These are phyloP conservation scores for Colletotrichum sp. DNA, from an alignment of 2,329 filamentous ascomycete genomes.

Conservation along the genomic window DNA sequence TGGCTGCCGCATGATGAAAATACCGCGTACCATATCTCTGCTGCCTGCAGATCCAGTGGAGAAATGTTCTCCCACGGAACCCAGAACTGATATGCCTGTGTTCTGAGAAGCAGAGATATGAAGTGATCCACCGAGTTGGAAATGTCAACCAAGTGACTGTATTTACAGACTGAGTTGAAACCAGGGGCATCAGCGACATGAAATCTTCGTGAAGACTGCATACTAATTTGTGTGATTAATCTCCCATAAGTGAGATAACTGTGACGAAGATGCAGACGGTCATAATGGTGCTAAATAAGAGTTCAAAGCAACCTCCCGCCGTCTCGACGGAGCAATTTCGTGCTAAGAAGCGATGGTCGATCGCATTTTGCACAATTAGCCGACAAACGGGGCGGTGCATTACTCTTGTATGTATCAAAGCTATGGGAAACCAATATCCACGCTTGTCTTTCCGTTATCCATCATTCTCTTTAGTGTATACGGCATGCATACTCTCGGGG, in stretches of 20 bases:
- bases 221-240: fast-evolving
- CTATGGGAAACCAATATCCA: background rate
- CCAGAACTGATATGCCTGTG: background rate
- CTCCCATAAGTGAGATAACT: fast-evolving
- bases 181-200: fast-evolving
- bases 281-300: background rate
- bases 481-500: background rate
- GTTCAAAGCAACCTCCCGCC: background rate
- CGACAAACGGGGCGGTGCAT: background rate
- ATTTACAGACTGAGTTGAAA: background rate
- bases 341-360: background rate
- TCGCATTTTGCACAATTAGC: background rate
- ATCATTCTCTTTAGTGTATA: background rate
- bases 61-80: background rate
- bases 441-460: background rate
- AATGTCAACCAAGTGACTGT: fast-evolving
- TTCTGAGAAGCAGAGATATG: background rate
- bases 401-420: background rate
- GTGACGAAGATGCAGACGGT: background rate
- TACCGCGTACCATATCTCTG: background rate
- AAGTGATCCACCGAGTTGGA: background rate
- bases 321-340: background rate
- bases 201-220: background rate
- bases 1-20: background rate
- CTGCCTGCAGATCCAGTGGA: background rate